Conservation (phyloP, 1,139 yeast species). For the Scheffersomyces stambukii region DNA sequence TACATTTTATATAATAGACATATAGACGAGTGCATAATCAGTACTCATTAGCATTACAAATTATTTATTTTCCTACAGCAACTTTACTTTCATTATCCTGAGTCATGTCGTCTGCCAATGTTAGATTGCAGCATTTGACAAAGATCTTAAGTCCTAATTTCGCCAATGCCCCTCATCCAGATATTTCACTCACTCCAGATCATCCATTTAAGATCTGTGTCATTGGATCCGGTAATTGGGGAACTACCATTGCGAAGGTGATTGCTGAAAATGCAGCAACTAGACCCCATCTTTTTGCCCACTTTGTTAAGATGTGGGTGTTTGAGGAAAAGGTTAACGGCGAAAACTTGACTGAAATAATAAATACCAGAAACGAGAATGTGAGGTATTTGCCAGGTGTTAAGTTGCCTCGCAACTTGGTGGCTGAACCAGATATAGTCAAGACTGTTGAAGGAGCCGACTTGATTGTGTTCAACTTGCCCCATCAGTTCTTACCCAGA, state of each 20-base stretch:
- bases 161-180: conserved; percentile 13
- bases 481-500: conserved; percentile 44
- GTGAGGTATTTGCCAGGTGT: conserved; percentile 45
- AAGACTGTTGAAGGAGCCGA: conserved; percentile 41
- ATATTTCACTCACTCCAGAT: conserved; percentile 18
- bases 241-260: conserved; percentile 46
- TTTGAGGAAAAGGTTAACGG: conserved; percentile 42
- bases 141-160: conserved; percentile 22
- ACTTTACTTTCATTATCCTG: too few species aligned
- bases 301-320: conserved; percentile 46
- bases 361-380: conserved; percentile 42
- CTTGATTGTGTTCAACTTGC: conserved; percentile 43
- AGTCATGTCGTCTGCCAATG: conserved; percentile 22
- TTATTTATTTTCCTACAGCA: too few species aligned
- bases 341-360: conserved; percentile 40
- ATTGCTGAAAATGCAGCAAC: conserved; percentile 41
- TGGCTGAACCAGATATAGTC: conserved; percentile 37
- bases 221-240: conserved; percentile 50
- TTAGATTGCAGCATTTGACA: conserved; percentile 38
- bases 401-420: conserved; percentile 38
- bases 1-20: too few species aligned
- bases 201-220: conserved; percentile 39
- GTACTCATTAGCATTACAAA: too few species aligned
- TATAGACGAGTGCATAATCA: too few species aligned
- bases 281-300: conserved; percentile 37